Percentiles rank a stretch among this genome's conserved stretches.
These are phyloP conservation scores for Candida sp. DNA, from an alignment of 1,139 yeast genomes.

Conservation along the genomic window DNA sequence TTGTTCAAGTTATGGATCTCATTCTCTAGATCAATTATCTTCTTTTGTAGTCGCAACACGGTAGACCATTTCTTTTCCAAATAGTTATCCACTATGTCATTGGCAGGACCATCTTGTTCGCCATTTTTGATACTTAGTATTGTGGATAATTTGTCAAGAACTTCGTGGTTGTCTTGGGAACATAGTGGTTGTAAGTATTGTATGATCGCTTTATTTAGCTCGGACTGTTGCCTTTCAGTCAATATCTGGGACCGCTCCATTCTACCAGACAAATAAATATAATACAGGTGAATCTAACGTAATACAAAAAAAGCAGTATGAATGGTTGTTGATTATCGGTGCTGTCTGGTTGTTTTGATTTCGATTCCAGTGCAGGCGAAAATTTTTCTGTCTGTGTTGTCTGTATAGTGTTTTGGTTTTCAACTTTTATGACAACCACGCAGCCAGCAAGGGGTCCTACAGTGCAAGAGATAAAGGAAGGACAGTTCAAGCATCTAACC, in stretches of 20 bases:
- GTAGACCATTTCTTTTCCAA: conserved; percentile 92
- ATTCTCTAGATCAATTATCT: conserved; percentile 62
- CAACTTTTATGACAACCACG: neutral
- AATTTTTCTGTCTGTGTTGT: neutral
- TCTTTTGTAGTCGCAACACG: conserved; percentile 78
- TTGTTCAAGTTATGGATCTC: conserved; percentile 46
- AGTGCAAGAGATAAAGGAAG: too few species aligned
- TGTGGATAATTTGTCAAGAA: conserved; percentile 15
- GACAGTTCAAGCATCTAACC: too few species aligned
- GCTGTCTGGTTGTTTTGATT: neutral
- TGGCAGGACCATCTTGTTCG: neutral
- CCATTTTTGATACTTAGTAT: conserved; percentile 12
- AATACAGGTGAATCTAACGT: neutral
- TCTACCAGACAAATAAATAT: neutral
- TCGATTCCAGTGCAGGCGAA: neutral
- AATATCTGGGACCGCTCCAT: conserved; percentile 29
- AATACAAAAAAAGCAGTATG: neutral
- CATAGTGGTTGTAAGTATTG: conserved; percentile 52
- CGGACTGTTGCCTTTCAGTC: conserved; percentile 54
- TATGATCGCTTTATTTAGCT: conserved; percentile 58
- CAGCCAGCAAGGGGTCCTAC: too few species aligned
- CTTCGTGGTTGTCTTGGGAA: conserved; percentile 13
- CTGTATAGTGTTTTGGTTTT: neutral
- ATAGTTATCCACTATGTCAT: conserved; percentile 46
- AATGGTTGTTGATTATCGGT: neutral